A percentile compares a stretch with the other conserved stretches of the same genome.
These are phyloP conservation scores for Hymenotorrendiella dingleyae DNA, from an alignment of 2,329 filamentous ascomycete genomes.

Conservation along the genomic window DNA sequence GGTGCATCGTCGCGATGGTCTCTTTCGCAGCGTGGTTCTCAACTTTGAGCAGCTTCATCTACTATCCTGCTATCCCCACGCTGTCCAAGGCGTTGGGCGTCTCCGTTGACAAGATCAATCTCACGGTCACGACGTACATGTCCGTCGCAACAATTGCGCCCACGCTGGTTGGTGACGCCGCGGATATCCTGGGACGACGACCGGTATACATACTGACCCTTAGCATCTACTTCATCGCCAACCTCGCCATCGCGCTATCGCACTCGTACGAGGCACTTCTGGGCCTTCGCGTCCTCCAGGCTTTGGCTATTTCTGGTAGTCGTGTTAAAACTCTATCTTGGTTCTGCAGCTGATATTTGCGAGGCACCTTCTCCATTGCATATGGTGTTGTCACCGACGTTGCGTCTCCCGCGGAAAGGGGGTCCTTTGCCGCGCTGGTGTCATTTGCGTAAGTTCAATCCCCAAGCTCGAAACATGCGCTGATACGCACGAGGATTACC, in stretches of 20 bases:
- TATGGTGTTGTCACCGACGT: slow-evolving; percentile 58
- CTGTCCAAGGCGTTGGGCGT: slow-evolving; percentile 37
- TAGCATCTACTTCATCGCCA: slow-evolving; percentile 44
- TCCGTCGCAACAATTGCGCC: slow-evolving; percentile 42
- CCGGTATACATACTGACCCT: slow-evolving; percentile 48
- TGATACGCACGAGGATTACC: no score
- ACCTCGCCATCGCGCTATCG: slow-evolving; percentile 46
- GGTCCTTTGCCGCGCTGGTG: slow-evolving; percentile 65
- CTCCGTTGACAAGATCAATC: slow-evolving; percentile 8
- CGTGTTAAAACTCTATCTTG: no score
- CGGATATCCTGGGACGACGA: slow-evolving; percentile 51
- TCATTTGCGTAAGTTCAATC: no score
- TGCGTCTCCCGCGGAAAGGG: slow-evolving; percentile 49
- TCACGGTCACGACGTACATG: slow-evolving; percentile 11
- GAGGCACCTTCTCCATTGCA: slow-evolving; percentile 47
- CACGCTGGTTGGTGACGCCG: slow-evolving; percentile 34
- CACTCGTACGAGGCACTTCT: slow-evolving; percentile 43
- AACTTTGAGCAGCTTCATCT: slow-evolving; percentile 25
- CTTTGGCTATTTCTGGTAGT: slow-evolving; percentile 41
- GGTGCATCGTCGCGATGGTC: slow-evolving; percentile 21
- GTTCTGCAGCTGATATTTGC: no score
- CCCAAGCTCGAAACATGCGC: no score
- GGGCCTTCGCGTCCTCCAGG: slow-evolving; percentile 48
- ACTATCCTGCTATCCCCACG: slow-evolving; percentile 38
- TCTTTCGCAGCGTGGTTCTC: slow-evolving; percentile 25